Percentiles rank a stretch among this genome's conserved stretches.
Conservation (phyloP, 2,329 filamentous ascomycete species). For the Sclerotiophoma versabilis region DNA sequence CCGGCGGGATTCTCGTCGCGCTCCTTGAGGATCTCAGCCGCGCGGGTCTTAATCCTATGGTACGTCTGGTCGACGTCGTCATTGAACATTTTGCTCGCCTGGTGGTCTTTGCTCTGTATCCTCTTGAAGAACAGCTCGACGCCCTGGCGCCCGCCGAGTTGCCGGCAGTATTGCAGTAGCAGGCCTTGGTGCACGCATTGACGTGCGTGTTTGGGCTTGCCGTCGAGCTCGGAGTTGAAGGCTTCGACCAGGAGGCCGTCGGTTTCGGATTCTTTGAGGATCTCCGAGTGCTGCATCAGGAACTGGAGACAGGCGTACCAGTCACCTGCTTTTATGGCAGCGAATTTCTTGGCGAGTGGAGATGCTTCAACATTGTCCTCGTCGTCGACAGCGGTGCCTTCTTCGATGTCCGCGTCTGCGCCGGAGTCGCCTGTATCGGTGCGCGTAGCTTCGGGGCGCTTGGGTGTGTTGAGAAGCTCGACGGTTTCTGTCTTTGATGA, state of each 20-base stretch:
- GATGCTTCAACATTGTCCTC: constrained; percentile 80
- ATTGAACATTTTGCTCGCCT: constrained; percentile 87
- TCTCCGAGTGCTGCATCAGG: constrained; percentile 77
- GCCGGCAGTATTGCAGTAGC: constrained; percentile 91
- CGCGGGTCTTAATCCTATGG: constrained; percentile 77
- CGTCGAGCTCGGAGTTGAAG: constrained; percentile 84
- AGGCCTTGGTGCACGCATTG: constrained; percentile 94
- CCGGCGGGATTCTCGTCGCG: constrained; percentile 58
- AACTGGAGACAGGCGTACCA: constrained; percentile 78
- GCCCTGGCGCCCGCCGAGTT: constrained; percentile 86
- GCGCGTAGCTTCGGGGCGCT: constrained; percentile 46
- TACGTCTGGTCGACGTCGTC: constrained; percentile 94
- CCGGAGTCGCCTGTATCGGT: constrained; percentile 60
- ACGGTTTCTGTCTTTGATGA: constrained; percentile 47
- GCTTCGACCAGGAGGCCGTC: constrained; percentile 90
- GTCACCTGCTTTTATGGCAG: constrained; percentile 76
- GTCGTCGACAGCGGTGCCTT: constrained; percentile 54
- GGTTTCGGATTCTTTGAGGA: constrained; percentile 84
- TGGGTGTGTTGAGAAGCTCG: constrained; percentile 78
- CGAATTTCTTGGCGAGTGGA: constrained; percentile 79
- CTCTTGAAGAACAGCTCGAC: constrained; percentile 95
- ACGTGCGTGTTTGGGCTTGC: constrained; percentile 75
- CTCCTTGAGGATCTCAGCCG: constrained; percentile 73
- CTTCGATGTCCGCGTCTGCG: constrained; percentile 68
- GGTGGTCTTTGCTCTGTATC: constrained; percentile 86